Evolutionary conservation across 225 moss, liverwort and hornwort genomes (phyloP).

Genomic region (Sphagnum tenellum): DNA sequence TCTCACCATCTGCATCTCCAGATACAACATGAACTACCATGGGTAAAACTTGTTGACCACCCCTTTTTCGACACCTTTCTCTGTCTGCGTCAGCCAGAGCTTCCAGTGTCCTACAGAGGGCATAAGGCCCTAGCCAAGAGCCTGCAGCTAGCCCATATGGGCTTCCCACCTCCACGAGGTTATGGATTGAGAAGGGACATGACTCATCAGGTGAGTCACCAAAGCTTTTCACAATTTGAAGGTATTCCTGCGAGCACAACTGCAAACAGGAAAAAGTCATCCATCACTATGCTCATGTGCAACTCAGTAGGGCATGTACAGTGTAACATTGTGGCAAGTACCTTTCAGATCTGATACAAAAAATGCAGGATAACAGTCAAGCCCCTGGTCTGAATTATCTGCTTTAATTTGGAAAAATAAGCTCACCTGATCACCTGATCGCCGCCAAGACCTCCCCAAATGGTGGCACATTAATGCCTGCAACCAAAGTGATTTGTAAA

Average conservation of each 20-base stretch:
- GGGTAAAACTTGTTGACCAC: slow-evolving; percentile 58
- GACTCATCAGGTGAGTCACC: slow-evolving; percentile 58
- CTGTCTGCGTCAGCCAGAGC: slow-evolving; percentile 64
- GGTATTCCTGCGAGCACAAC: slow-evolving; percentile 64
- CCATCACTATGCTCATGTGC: too few species aligned
- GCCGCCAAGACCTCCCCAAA: slow-evolving; percentile 85
- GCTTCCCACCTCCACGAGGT: slow-evolving; percentile 65
- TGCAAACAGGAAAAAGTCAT: slow-evolving; percentile 10
- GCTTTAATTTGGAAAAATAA: slow-evolving; percentile 2
- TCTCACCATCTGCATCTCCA: slow-evolving; percentile 97
- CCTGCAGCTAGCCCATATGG: slow-evolving; percentile 72
- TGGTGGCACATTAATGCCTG: slow-evolving; percentile 92
- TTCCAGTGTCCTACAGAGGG: slow-evolving; percentile 92
- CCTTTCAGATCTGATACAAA: too few species aligned
- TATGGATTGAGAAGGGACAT: slow-evolving; percentile 82
- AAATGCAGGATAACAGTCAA: too few species aligned
- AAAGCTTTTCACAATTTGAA: slow-evolving; percentile 82
- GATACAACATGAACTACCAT: slow-evolving; percentile 93
- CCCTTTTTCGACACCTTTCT: slow-evolving; percentile 36
- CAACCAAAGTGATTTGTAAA: slow-evolving; percentile 8
- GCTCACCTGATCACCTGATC: slow-evolving; percentile 53
- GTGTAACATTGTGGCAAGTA: too few species aligned
- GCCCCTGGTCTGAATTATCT: too few species aligned
- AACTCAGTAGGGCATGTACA: too few species aligned
- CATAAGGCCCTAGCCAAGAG: slow-evolving; percentile 96